Evolutionary conservation across 345 rosid species (phyloP), one percentile per base, ranked within the genome.

Genomic region (Odontarrhena argentea): DNA sequence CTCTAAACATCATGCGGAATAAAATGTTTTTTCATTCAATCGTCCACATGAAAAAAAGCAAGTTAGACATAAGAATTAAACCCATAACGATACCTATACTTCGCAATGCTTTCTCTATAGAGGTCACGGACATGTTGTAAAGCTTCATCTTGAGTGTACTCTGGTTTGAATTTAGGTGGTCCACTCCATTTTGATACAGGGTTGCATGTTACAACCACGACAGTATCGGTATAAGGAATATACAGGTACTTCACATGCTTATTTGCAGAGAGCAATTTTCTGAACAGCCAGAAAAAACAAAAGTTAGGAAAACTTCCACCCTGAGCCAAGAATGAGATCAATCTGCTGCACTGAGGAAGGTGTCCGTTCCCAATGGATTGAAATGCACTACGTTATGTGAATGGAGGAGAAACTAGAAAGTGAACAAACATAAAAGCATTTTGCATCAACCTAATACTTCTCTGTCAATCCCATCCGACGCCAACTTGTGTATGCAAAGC

Each of bases 181-280:
- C 96, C 96, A 78, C 73, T 81, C 97, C 96, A 83, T 77, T 85
- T 91, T 42, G 93, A 88, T 68, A 86, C 76, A 75, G 96, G 97
- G 77, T 88, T 94, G 84, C 96, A 91, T 12, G 84, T 88, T 70
- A 94, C 97, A 76, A 91, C 88, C 67, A 94, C 96, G 41, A 88
- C 93, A 1, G 85, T 78, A 66, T 88, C 97, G 0, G 93, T 86
- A 74, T 87, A 88, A 28, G 96, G 99, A 73, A 91, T 79, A 60
- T 91, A 77, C 45, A 88, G 78, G 83, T 94, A 94, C 82, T 94
- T 94, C 67, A 94, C 84, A 76, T 94, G 99, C 85, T 88, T 94
- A 78, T 91, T 94, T 72, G 90, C 87, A 13, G 89, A 78, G 30
- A 94, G 78, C 70, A 84, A 73, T 70, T 91, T 94, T 80, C 99